phyloP scores from a whole-genome alignment of 1,284 basidiomycete species.

The Tilletia caries region DNA sequence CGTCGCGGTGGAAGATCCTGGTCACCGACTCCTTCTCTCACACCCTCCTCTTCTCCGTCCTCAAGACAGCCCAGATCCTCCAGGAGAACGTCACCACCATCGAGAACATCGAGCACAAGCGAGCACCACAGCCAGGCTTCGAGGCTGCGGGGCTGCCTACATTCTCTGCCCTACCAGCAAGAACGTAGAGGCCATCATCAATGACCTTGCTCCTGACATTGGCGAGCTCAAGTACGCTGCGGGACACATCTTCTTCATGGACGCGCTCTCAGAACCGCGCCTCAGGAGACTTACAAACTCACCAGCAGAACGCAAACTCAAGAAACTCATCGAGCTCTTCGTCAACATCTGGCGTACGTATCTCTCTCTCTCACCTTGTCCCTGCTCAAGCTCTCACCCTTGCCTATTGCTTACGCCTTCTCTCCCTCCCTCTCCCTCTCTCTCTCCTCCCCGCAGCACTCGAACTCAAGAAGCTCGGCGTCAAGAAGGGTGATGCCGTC shows the following conservation, averaged over 20 bases:
- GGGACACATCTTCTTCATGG: slow-evolving; percentile 91
- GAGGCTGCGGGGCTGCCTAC: slow-evolving; percentile 64
- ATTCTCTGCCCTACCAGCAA: slow-evolving; percentile 88
- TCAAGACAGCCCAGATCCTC: too few relatives aligned
- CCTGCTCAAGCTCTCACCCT: too few relatives aligned
- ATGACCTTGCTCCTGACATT: slow-evolving; percentile 39
- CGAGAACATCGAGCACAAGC: slow-evolving; percentile 47
- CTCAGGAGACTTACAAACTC: slow-evolving; percentile 46
- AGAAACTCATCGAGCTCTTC: slow-evolving; percentile 50
- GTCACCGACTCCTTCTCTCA: too few relatives aligned
- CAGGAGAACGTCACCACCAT: slow-evolving; percentile 49
- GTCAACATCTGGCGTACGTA: slow-evolving; percentile 47
- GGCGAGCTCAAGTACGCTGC: slow-evolving; percentile 68
- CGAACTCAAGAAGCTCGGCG: too few relatives aligned
- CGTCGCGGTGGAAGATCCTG: too few relatives aligned
- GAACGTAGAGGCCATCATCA: slow-evolving; percentile 84
- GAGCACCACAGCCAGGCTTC: slow-evolving; percentile 31
- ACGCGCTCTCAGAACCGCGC: slow-evolving; percentile 58
- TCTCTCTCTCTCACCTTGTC: too few relatives aligned
- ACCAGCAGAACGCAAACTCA: slow-evolving; percentile 41
- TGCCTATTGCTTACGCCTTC: too few relatives aligned
- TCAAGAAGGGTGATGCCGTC: too few relatives aligned
- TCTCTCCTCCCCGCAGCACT: too few relatives aligned
- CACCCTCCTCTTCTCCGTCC: too few relatives aligned
- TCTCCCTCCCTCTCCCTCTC: too few relatives aligned